A percentile compares a stretch with the other conserved stretches of the same genome.
These are phyloP conservation scores for Bipolaris zeicola DNA, from an alignment of 2,329 filamentous ascomycete species.

Conservation along the genomic window DNA sequence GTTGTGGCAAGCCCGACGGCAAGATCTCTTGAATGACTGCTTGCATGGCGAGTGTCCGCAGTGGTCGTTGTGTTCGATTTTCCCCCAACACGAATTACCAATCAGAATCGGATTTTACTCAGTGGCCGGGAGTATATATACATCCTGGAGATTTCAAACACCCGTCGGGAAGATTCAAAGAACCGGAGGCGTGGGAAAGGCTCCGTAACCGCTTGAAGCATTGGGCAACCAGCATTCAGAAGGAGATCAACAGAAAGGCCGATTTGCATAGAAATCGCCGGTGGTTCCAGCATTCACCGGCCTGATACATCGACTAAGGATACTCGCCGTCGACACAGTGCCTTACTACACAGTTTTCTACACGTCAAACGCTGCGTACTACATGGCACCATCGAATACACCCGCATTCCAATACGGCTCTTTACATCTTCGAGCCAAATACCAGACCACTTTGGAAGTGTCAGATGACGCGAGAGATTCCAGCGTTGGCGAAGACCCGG, in stretches of 20 bases:
- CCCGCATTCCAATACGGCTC: neutral
- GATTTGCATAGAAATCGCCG: constrained; percentile 13
- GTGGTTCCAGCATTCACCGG: constrained; percentile 9
- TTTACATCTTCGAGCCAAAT: too few relatives aligned
- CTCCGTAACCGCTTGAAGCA: constrained; percentile 21
- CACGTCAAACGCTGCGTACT: constrained; percentile 15
- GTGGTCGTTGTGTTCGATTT: constrained; percentile 11
- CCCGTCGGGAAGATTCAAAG: constrained; percentile 11
- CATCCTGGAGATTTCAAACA: constrained; percentile 31
- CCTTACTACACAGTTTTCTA: constrained; percentile 19
- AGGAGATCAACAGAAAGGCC: neutral
- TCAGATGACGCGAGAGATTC: too few relatives aligned
- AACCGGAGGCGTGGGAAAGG: constrained; percentile 31
- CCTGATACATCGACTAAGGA: constrained; percentile 4
- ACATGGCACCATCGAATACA: neutral
- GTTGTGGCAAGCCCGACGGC: too few relatives aligned
- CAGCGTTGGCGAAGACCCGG: too few relatives aligned
- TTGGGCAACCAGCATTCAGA: constrained; percentile 8
- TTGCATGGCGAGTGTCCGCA: constrained; percentile 8
- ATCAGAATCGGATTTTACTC: constrained; percentile 22
- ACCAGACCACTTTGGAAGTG: too few relatives aligned
- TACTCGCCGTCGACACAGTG: constrained; percentile 11
- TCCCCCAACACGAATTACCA: neutral
- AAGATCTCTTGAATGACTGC: neutral
- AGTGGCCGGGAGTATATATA: constrained; percentile 32